Conservation (phyloP, 805 yeast genomes). For the Kodamaea sagamina region DNA sequence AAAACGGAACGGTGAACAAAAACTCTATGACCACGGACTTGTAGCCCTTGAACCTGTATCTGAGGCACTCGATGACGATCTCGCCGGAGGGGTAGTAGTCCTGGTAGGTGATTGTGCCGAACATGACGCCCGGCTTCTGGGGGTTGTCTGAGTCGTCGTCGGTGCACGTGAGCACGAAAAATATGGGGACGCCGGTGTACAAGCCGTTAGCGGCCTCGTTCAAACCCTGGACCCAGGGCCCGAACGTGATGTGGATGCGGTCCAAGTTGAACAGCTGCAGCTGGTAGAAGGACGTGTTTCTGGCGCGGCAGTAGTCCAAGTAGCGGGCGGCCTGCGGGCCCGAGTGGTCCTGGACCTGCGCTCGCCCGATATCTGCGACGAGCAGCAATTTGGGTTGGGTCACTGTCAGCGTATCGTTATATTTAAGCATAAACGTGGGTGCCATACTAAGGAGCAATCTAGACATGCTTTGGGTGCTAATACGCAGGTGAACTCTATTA, state of each 20-base stretch:
- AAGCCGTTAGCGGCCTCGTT: constrained; percentile 9
- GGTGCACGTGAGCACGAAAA: constrained; percentile 9
- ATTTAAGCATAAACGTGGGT: constrained; percentile 2
- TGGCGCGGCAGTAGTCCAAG: constrained; percentile 1
- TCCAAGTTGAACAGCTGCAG: constrained; percentile 9
- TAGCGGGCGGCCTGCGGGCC: not conserved
- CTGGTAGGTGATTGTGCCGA: constrained; percentile 12
- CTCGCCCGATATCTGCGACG: not conserved
- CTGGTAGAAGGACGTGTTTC: constrained; percentile 10
- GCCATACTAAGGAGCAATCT: constrained; percentile 3
- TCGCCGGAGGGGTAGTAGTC: constrained; percentile 15
- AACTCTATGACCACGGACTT: constrained; percentile 8
- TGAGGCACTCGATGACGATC: constrained; percentile 14
- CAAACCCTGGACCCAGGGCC: constrained; percentile 14
- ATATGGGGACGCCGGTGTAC: constrained; percentile 11
- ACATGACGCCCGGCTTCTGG: constrained; percentile 12
- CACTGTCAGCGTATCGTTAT: not conserved
- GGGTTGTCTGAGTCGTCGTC: constrained; percentile 2
- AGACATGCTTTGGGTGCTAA: constrained; percentile 4
- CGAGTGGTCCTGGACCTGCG: not conserved
- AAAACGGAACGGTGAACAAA: constrained; percentile 9
- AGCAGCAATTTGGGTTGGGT: not conserved
- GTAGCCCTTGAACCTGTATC: constrained; percentile 11
- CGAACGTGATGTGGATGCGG: constrained; percentile 11
- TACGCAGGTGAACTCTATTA: not conserved